phyloP scores from a whole-genome alignment of 352 stramenopile genomes.

The Globisporangium solare region DNA sequence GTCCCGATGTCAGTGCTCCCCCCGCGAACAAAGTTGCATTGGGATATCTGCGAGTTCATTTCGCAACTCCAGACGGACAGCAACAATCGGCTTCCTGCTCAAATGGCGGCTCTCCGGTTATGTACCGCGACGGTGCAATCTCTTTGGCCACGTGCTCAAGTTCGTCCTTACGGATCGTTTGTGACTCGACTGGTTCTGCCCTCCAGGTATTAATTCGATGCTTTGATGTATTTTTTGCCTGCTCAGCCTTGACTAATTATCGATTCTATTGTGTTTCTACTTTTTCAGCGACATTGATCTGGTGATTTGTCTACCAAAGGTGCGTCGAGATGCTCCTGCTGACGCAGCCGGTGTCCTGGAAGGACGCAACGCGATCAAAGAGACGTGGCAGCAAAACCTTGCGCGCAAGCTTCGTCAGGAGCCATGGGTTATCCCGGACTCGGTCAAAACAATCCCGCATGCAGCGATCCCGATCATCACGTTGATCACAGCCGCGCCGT shows the following conservation, averaged over 20 bases:
- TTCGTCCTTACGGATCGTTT: slow-evolving; percentile 97
- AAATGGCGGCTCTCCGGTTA: slow-evolving; percentile 71
- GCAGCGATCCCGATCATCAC: slow-evolving; percentile 97
- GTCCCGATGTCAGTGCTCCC: slow-evolving; percentile 82
- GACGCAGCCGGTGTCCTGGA: slow-evolving; percentile 94
- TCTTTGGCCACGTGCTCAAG: slow-evolving; percentile 93
- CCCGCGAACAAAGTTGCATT: slow-evolving; percentile 79
- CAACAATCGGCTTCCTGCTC: slow-evolving; percentile 55
- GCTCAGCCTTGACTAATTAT: not conserved
- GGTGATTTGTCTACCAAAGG: slow-evolving; percentile 97
- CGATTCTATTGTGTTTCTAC: not conserved
- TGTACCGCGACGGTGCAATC: slow-evolving; percentile 83
- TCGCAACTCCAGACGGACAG: slow-evolving; percentile 74
- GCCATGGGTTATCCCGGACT: slow-evolving; percentile 88
- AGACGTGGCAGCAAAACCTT: slow-evolving; percentile 97
- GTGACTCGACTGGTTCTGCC: slow-evolving; percentile 94
- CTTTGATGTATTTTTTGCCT: not conserved
- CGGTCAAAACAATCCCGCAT: slow-evolving; percentile 96
- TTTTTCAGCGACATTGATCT: slow-evolving; percentile 91
- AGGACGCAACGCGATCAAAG: slow-evolving; percentile 97
- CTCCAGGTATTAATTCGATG: slow-evolving; percentile 49
- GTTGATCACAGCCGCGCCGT: slow-evolving; percentile 76
- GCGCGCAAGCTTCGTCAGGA: slow-evolving; percentile 93
- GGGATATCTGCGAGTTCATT: slow-evolving; percentile 85
- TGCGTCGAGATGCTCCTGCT: slow-evolving; percentile 92